Evolutionary conservation across 2,329 filamentous ascomycete genomes (phyloP).

Genomic region (Ciborinia camelliae): DNA sequence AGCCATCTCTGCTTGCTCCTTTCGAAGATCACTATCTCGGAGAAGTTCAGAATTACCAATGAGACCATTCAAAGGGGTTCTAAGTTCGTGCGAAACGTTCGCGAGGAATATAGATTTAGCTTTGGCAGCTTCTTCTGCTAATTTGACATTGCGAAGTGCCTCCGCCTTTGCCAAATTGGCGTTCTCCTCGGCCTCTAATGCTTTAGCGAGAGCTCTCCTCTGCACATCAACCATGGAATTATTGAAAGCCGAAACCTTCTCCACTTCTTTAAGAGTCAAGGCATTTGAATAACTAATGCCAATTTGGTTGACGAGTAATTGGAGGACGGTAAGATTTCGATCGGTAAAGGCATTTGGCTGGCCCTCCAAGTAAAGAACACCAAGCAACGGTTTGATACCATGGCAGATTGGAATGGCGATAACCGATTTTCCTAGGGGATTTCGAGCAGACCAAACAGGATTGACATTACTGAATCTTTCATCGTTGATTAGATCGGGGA

Average conservation of each 20-base stretch:
- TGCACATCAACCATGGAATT: slow-evolving; percentile 75
- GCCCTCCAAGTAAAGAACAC: slow-evolving; percentile 73
- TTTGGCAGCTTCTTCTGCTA: slow-evolving; percentile 79
- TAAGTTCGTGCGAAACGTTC: slow-evolving; percentile 77
- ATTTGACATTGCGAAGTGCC: slow-evolving; percentile 73
- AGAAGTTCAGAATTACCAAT: slow-evolving; percentile 86
- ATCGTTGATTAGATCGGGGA: slow-evolving; percentile 69
- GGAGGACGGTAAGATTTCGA: slow-evolving; percentile 62
- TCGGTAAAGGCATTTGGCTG: slow-evolving; percentile 74
- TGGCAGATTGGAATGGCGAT: slow-evolving; percentile 79
- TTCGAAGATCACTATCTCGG: slow-evolving; percentile 69
- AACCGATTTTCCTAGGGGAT: slow-evolving; percentile 68
- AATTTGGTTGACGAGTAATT: slow-evolving; percentile 75
- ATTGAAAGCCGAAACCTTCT: slow-evolving; percentile 76
- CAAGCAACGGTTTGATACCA: slow-evolving; percentile 65
- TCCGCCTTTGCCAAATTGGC: slow-evolving; percentile 74
- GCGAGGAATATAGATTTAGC: slow-evolving; percentile 79
- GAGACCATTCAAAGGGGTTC: slow-evolving; percentile 81
- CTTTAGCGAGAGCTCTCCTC: slow-evolving; percentile 68
- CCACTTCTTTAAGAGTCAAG: slow-evolving; percentile 64
- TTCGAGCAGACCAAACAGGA: slow-evolving; percentile 63
- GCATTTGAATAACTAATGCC: slow-evolving; percentile 69
- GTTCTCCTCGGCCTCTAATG: slow-evolving; percentile 69
- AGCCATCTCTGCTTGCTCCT: slow-evolving; percentile 78
- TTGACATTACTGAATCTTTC: slow-evolving; percentile 76